Base-by-base conservation (phyloP, 352 stramenopile species). In the Pythium chondricola region DNA sequence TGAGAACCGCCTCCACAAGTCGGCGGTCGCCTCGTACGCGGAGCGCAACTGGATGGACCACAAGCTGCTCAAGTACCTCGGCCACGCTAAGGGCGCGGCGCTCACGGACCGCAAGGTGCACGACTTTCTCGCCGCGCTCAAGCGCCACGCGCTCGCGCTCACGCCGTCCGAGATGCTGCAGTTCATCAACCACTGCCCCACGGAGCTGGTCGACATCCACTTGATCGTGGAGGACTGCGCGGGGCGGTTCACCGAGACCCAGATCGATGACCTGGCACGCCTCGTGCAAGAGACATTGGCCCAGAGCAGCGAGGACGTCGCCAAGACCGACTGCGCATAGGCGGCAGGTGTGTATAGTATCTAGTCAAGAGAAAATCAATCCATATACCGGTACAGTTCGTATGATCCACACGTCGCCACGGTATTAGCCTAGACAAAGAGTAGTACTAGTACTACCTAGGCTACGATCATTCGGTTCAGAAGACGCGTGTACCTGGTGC, bases 11-110 rank as follows among this genome's bases (percentile, higher is more conserved):
- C 59, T 90, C 47, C 78, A 90, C 67, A 89, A 85, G 61, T 77
- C 75, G 6, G 77, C 74, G 18, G 84, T 69, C 46, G 71, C 79
- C 35, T 73, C 76, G 47, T 90, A 93, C 53, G 79, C 82, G 7
- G 82, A 93, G 62, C 74, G 82, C 66, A 90, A 90, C 66, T 93
- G 82, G 82, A 88, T 93, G 74, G 79, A 93, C 72, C 80, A 89
- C 68, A 93, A 93, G 60, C 74, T 93, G 61, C 72, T 90, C 69
- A 93, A 90, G 63, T 90, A 87, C 63, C 67, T 93, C 21, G 77
- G 71, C 27, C 76, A 91, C 57, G 83, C 75, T 42, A 59, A 71
- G 51, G 73, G 73, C 63, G 71, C 73, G 24, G 61, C 57, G 21
- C 56, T 93, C 18, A 73, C 60, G 43, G 45, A 68, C 36, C 64